Evolutionary conservation across 164 flowering plant species (phyloP), one percentile per base, ranked within the genome.

Genomic region (Vitis rupestris): DNA sequence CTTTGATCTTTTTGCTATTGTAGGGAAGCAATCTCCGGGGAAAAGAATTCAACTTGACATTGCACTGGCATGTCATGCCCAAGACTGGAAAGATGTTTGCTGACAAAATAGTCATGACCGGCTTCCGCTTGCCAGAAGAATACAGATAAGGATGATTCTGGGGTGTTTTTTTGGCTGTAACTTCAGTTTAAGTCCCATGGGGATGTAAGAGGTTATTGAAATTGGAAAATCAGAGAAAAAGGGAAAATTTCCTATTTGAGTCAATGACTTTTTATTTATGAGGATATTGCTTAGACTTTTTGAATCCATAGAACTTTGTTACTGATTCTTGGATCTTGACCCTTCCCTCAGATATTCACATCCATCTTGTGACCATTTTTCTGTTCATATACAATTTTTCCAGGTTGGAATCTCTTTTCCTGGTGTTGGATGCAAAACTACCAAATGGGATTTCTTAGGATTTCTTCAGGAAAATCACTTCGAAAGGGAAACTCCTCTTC

Each of bases 11-110:
- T 30, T 55, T 27, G 44, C 52, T 68, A 68, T 13, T 78, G 66
- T 55, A 92, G 98, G 98, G 97, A 80, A 82, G 84, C 83, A 87
- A 86, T 74, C 94, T 91, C 16, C 83, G 87, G 4, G 97, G 97
- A 8, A 91, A 81, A 80, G 84, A 80, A 12, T 90, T 84, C 82
- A 91, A 91, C 82, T 70, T 93, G 81, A 90, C 98, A 3, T 64
- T 93, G 77, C 97, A 90, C 61, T 92, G 98, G 97, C 98, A 92
- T 72, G 94, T 94, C 64, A 94, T 94, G 98, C 98, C 98, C 64
- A 94, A 90, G 85, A 90, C 97, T 7, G 98, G 98, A 48, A 94
- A 88, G 84, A 94, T 94, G 97, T 85, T 85, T 72, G 90, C 89
- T 6, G 89, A 90, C 81, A 94, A 92, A 77, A 74, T 92, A 53